These are phyloP conservation scores for Hylodesmum podocarpum DNA, from an alignment of 306 rosid genomes.

Conservation along the genomic window DNA sequence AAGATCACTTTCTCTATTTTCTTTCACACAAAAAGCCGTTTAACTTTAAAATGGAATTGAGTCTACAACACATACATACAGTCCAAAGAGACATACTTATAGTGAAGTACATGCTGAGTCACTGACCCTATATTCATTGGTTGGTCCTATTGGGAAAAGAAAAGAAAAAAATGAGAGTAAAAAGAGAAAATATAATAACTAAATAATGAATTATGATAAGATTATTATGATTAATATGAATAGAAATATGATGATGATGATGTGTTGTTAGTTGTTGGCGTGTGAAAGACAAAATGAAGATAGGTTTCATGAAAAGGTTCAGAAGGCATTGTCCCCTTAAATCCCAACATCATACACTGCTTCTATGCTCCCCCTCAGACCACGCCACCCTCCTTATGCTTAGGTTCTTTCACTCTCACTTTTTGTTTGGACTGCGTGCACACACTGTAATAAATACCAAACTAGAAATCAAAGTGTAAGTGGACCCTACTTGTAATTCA, in stretches of 20 bases:
- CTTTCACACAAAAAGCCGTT: background rate
- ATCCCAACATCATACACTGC: slow-evolving; percentile 53
- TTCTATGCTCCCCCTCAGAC: slow-evolving; percentile 48
- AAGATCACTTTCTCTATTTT: background rate
- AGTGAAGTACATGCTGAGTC: background rate
- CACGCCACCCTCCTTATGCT: slow-evolving; percentile 51
- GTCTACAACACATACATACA: background rate
- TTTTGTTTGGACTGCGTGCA: slow-evolving; percentile 31
- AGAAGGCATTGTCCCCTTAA: slow-evolving; percentile 64
- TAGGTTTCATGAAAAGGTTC: slow-evolving; percentile 38
- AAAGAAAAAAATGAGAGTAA: background rate
- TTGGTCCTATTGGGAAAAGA: background rate
- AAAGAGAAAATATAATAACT: background rate
- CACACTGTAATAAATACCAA: background rate
- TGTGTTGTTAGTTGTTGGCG: background rate
- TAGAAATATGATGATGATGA: background rate
- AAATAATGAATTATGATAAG: background rate
- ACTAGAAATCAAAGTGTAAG: background rate
- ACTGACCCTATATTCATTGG: background rate
- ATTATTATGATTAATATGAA: too few relatives aligned
- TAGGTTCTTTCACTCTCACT: slow-evolving; percentile 44
- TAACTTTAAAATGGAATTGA: background rate
- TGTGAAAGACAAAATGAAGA: slow-evolving; percentile 55
- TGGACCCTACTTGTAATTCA: too few relatives aligned
- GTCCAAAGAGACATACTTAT: background rate